Conservation (phyloP, 805 yeast species). For the Teunomyces stri region DNA sequence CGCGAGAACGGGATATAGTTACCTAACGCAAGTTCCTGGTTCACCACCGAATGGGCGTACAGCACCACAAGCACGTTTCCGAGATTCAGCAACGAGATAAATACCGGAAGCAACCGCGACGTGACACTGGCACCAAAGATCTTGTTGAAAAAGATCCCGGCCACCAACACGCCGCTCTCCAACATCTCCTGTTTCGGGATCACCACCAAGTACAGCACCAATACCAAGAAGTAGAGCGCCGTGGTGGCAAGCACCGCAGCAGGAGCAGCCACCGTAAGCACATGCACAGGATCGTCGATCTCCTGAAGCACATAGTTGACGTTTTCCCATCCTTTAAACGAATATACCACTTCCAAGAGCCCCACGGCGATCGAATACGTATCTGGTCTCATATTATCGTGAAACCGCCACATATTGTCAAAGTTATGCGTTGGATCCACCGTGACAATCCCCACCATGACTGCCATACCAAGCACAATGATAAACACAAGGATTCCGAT, state of each 20-base stretch:
- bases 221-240: constrained; percentile 52
- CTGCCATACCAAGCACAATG: constrained; percentile 46
- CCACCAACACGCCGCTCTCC: constrained; percentile 60
- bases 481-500: constrained; percentile 49
- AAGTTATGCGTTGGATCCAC: constrained; percentile 22
- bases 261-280: constrained; percentile 61
- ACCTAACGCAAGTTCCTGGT: constrained; percentile 55
- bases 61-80: constrained; percentile 67
- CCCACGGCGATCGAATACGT: constrained; percentile 55
- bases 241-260: constrained; percentile 54
- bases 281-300: constrained; percentile 53
- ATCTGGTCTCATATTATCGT: constrained; percentile 22
- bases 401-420: constrained; percentile 34
- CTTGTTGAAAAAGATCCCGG: constrained; percentile 58
- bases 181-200: constrained; percentile 47
- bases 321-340: constrained; percentile 71
- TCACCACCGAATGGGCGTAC: constrained; percentile 58
- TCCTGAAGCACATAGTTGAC: constrained; percentile 63
- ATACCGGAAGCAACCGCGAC: constrained; percentile 47
- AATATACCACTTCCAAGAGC: constrained; percentile 55
- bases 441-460: constrained; percentile 28
- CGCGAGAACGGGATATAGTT: constrained; percentile 50
- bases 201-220: constrained; percentile 56
- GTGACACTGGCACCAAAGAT: constrained; percentile 57
- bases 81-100: constrained; percentile 59